phyloP scores from a whole-genome alignment of 768 basidiomycete genomes.

The Pleurotus ostreatus region DNA sequence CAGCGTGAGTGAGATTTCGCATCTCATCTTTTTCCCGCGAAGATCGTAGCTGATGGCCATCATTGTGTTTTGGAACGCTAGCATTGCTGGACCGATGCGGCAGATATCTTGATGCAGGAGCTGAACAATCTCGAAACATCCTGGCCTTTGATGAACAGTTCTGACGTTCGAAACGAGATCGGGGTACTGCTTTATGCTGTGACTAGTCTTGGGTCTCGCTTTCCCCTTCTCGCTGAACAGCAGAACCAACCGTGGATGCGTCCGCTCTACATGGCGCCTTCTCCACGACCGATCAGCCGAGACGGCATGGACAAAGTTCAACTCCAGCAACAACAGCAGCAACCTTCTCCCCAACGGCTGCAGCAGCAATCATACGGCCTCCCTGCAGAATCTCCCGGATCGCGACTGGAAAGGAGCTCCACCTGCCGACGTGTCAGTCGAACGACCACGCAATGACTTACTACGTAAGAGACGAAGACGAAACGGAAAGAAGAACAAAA shows the following conservation, averaged over 20 bases:
- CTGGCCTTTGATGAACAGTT: slow-evolving; percentile 56
- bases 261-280: slow-evolving; percentile 2
- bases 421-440: slow-evolving; percentile 6
- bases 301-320: slow-evolving; percentile 1
- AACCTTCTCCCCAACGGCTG: not conserved
- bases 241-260: slow-evolving; percentile 1
- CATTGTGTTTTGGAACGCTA: slow-evolving; percentile 20
- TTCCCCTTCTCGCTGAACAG: slow-evolving; percentile 48
- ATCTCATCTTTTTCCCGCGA: not conserved
- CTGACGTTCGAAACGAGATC: slow-evolving; percentile 61
- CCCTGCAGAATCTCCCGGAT: slow-evolving; percentile 1
- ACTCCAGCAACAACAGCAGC: not conserved
- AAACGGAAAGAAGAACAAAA: not conserved
- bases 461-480: not conserved
- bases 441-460: slow-evolving; percentile 7
- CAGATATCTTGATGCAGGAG: slow-evolving; percentile 65
- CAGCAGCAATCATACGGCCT: not conserved
- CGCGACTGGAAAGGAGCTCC: slow-evolving; percentile 6
- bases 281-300: not conserved
- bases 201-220: slow-evolving; percentile 53
- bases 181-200: slow-evolving; percentile 59
- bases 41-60: not conserved
- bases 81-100: slow-evolving; percentile 71
- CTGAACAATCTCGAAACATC: slow-evolving; percentile 58
- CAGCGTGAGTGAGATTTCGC: slow-evolving; percentile 44